Evolutionary conservation across 2,329 filamentous ascomycete genomes (phyloP).

Genomic region (Claviceps humidiphila): DNA sequence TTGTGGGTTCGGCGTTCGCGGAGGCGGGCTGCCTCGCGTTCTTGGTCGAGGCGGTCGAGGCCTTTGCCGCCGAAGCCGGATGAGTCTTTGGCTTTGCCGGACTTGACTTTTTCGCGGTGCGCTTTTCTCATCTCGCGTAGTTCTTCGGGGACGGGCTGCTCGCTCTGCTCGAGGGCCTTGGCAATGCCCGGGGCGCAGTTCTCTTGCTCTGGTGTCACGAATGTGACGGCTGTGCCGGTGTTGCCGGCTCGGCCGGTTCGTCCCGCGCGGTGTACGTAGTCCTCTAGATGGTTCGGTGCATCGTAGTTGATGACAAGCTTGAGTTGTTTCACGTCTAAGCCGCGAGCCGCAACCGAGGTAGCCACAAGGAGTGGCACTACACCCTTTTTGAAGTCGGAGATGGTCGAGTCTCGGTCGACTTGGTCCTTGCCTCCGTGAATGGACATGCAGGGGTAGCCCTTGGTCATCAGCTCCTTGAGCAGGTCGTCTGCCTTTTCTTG

Average conservation of each 20-base stretch:
- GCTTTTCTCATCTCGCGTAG: constrained; percentile 52
- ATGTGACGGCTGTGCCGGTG: constrained; percentile 87
- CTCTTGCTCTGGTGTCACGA: constrained; percentile 83
- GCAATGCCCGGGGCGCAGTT: constrained; percentile 79
- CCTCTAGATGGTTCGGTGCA: constrained; percentile 84
- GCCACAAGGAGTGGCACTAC: constrained; percentile 82
- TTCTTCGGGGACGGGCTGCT: constrained; percentile 64
- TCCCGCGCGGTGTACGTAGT: constrained; percentile 90
- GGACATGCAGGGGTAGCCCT: constrained; percentile 82
- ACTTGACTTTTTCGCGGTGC: constrained; percentile 83
- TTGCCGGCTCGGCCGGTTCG: constrained; percentile 91
- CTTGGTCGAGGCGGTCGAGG: constrained; percentile 79
- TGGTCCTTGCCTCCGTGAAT: constrained; percentile 93
- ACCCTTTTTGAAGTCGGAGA: constrained; percentile 86
- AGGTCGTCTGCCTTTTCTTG: constrained; percentile 81
- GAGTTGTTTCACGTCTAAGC: constrained; percentile 88
- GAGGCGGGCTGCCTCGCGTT: constrained; percentile 74
- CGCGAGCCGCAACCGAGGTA: constrained; percentile 88
- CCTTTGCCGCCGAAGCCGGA: constrained; percentile 93
- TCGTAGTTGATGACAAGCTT: constrained; percentile 96
- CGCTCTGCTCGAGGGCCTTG: constrained; percentile 86
- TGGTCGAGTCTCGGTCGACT: constrained; percentile 81
- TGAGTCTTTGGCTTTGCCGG: constrained; percentile 77
- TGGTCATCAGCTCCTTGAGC: constrained; percentile 64
- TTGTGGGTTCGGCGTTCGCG: constrained; percentile 83